Base-by-base conservation (phyloP, 225 moss, liverwort and hornwort genomes). In the Polytrichum formosum region DNA sequence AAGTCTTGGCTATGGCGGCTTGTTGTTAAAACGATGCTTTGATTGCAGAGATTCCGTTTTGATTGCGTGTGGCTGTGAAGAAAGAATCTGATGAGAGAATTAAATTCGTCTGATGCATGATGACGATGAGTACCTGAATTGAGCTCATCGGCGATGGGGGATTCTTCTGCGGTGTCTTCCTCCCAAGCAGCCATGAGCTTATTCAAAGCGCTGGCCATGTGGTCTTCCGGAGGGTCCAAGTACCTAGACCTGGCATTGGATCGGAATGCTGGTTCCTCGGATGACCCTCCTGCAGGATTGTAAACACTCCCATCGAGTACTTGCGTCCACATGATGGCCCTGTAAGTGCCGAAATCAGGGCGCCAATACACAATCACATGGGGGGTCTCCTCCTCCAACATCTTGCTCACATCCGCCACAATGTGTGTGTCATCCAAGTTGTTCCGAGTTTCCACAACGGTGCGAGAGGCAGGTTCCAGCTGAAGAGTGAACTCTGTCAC, bases 321-420 rank as follows among this genome's bases (percentile, higher is more conserved):
- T 59, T 76, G 85, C 66, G 67, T 84, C 68, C 33, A 86, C 64
- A 63, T 54, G n/a, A 69, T 1, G 29, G 76, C 56, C 73, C 78
- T 79, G 19, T 80, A 91, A 25, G 5, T 66, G 20, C 76, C 76
- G 23, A 81, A 80, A 54, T 91, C 91, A 6, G 88, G 91, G 56
- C 80, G 69, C 91, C 91, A 91, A 27, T 30, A 72, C 33, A 55
- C 75, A 28, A 86, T 70, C 0, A 86, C 60, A 67, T 91, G 75
- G 30, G 88, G 88, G 0, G 88, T 84, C 61, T 84, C 76, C 1
- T 35, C 23, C 22, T 78, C 18, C 54, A 84, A 1, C 7, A 33
- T 78, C 5, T 74, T 31, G 37, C 5, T 78, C 5, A 91, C 6
- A 17, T 88, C 86, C 13, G 66, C 67, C 8, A 61, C 84, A 17